A percentile compares a stretch with the other conserved stretches of the same genome.
Evolutionary conservation across 2,329 filamentous ascomycete species (phyloP).

Genomic region (Daldinia sp.): DNA sequence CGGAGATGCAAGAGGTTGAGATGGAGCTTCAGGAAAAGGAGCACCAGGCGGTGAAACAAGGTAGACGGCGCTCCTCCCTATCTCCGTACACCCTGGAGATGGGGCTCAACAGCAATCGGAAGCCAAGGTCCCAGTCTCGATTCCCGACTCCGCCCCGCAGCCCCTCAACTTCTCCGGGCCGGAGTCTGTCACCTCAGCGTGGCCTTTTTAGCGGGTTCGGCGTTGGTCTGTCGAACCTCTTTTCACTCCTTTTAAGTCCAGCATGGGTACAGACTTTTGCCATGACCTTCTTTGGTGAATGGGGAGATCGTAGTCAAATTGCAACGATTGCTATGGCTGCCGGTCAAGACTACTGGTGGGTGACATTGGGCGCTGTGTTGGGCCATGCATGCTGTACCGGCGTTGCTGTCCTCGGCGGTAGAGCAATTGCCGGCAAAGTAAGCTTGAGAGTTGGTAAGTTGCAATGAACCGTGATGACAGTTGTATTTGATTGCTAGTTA

Average conservation of each 20-base stretch:
- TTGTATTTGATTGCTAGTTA: background rate
- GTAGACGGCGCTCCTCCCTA: conserved; percentile 73
- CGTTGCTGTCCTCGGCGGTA: conserved; percentile 89
- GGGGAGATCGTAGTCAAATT: conserved; percentile 97
- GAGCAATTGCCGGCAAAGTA: conserved; percentile 91
- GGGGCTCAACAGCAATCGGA: conserved; percentile 74
- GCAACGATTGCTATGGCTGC: conserved; percentile 99
- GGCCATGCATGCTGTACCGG: conserved; percentile 93
- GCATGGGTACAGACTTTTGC: conserved; percentile 99
- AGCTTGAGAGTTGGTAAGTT: conserved; percentile 94
- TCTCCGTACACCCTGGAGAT: conserved; percentile 85
- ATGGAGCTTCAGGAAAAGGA: conserved; percentile 94
- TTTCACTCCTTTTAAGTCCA: conserved; percentile 88
- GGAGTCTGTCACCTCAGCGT: conserved; percentile 65
- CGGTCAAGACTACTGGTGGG: conserved; percentile 99
- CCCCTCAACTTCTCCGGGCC: conserved; percentile 79
- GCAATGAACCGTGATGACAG: background rate
- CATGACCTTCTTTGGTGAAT: conserved; percentile 99
- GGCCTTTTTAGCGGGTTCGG: conserved; percentile 52
- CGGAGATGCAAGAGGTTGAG: conserved; percentile 98
- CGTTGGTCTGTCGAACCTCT: conserved; percentile 80
- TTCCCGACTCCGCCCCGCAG: conserved; percentile 85
- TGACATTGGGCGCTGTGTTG: conserved; percentile 86
- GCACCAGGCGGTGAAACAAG: conserved; percentile 75
- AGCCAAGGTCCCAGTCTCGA: conserved; percentile 78